phyloP scores from a whole-genome alignment of 169 alveolate species.

The Eimeria sp. region DNA sequence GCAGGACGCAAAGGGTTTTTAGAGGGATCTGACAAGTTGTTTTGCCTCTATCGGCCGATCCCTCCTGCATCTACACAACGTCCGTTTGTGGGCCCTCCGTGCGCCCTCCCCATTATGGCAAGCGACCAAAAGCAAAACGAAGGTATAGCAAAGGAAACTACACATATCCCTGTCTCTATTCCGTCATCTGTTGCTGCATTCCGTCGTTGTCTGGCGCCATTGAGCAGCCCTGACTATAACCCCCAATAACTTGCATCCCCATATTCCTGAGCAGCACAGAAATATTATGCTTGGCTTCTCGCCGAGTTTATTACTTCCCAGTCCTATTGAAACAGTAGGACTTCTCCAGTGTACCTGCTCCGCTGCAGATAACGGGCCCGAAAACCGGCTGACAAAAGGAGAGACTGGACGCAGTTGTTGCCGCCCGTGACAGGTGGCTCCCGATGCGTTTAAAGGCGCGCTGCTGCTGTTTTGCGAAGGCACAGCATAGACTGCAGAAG shows the following conservation, averaged over 20 bases:
- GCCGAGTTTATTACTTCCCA: no score
- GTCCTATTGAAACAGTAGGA: no score
- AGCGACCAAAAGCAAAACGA: not conserved
- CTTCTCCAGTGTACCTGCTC: no score
- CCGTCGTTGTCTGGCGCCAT: no score
- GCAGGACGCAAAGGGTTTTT: not conserved
- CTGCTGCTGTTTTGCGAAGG: not conserved
- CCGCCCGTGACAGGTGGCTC: not conserved
- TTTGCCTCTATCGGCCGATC: not conserved
- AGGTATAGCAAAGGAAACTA: not conserved
- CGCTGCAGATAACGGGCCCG: no score
- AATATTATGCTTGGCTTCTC: no score
- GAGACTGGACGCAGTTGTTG: not conserved
- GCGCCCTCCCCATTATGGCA: not conserved
- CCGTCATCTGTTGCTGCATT: no score
- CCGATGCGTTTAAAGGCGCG: not conserved
- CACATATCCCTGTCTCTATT: no score
- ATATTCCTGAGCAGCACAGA: no score
- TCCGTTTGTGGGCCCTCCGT: not conserved
- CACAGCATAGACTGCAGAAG: not conserved
- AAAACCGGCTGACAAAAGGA: not conserved
- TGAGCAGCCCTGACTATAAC: no score
- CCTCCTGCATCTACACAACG: not conserved
- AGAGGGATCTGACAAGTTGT: not conserved
- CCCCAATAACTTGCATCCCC: no score